Evolutionary conservation across 2,329 filamentous ascomycete genomes (phyloP).

Genomic region (Gyromitra esculenta): DNA sequence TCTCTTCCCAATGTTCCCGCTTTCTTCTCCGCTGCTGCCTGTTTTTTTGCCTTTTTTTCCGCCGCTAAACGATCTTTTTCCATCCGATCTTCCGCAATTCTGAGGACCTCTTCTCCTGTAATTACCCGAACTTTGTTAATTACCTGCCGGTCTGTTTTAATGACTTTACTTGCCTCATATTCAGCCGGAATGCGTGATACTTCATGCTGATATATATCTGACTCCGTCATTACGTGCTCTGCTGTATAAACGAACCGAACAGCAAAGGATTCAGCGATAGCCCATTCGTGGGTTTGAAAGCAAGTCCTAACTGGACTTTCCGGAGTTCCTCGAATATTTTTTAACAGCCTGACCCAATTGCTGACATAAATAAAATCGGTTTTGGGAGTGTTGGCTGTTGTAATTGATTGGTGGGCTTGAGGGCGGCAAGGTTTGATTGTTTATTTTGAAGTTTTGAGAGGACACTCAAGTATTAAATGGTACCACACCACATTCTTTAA

Average conservation of each 20-base stretch:
- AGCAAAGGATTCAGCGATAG: background rate
- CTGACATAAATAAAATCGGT: background rate
- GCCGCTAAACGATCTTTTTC: background rate
- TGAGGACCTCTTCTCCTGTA: background rate
- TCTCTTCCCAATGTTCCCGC: background rate
- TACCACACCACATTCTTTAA: background rate
- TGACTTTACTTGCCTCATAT: background rate
- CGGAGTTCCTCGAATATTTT: background rate
- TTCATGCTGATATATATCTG: background rate
- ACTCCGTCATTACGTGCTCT: background rate
- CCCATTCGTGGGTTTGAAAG: background rate
- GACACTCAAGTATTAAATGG: background rate
- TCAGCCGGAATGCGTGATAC: background rate
- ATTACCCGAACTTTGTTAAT: background rate
- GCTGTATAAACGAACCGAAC: background rate
- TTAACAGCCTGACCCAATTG: background rate
- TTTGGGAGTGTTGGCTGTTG: background rate
- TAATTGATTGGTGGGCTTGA: background rate
- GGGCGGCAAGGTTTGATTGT: background rate
- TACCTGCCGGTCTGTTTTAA: background rate
- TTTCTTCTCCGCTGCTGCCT: background rate
- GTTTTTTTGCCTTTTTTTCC: constrained; percentile 5
- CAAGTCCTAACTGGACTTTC: background rate
- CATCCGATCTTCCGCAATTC: background rate
- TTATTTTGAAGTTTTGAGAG: background rate